Evolutionary conservation across 2,329 filamentous ascomycete species (phyloP).

Genomic region (Fusarium ambrosium): DNA sequence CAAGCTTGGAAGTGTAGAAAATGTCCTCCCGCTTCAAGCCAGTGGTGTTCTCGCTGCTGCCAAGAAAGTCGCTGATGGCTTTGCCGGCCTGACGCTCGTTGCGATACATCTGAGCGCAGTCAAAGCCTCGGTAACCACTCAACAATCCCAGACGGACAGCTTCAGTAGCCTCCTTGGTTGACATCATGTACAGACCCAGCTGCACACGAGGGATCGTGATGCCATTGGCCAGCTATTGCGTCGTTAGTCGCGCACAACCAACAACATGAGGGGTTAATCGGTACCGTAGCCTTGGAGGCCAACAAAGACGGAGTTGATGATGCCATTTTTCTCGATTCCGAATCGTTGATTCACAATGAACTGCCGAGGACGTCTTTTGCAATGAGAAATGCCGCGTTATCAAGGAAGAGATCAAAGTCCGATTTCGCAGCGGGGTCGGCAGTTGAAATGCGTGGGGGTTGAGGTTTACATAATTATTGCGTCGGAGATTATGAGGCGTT

Average conservation of each 20-base stretch:
- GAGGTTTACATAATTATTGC: constrained; percentile 8
- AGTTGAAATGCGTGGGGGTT: background rate
- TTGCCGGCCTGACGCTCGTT: constrained; percentile 80
- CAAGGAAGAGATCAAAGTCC: background rate
- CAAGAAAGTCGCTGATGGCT: constrained; percentile 72
- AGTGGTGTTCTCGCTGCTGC: constrained; percentile 60
- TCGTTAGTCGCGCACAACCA: background rate
- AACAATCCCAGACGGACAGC: constrained; percentile 71
- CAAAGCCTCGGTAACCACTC: constrained; percentile 65
- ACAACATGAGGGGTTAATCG: fast-evolving
- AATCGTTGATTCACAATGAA: background rate
- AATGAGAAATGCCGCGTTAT: background rate
- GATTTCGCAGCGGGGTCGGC: constrained; percentile 11
- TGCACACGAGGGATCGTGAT: constrained; percentile 78
- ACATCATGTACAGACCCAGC: constrained; percentile 80
- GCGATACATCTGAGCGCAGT: constrained; percentile 68
- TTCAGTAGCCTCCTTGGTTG: constrained; percentile 68
- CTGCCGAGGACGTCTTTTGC: background rate
- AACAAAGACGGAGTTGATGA: constrained; percentile 40
- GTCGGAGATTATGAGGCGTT: constrained; percentile 2
- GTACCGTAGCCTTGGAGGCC: constrained; percentile 41
- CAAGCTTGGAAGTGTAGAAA: constrained; percentile 86
- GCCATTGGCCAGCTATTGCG: constrained; percentile 70
- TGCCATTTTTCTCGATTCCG: constrained; percentile 25
- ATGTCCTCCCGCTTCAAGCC: constrained; percentile 75